Conservation (phyloP, 129 eudicot genomes). For the Flaveria sonorensis region DNA sequence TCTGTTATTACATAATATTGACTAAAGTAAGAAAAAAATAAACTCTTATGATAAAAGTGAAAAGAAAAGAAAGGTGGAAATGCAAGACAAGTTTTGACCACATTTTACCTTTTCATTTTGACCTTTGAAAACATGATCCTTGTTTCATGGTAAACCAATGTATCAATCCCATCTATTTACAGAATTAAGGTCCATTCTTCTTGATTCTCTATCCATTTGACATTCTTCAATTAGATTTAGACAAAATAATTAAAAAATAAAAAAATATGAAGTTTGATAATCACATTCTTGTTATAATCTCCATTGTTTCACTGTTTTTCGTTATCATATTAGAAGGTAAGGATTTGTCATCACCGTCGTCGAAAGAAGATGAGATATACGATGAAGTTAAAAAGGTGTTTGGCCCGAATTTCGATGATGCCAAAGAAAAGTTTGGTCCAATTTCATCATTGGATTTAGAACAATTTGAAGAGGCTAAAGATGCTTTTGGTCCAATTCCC, state of each 20-base stretch:
- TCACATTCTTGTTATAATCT: slow-evolving; percentile 30
- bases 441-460: slow-evolving; percentile 29
- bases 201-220: slow-evolving; percentile 20
- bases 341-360: not conserved
- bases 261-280: slow-evolving; percentile 32
- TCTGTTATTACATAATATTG: not conserved
- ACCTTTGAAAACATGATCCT: slow-evolving; percentile 18
- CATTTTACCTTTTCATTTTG: slow-evolving; percentile 20
- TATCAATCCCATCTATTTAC: slow-evolving; percentile 27
- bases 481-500: slow-evolving; percentile 25
- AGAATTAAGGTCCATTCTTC: not conserved
- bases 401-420: slow-evolving; percentile 18
- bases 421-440: slow-evolving; percentile 34
- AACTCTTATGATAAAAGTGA: not conserved
- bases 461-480: slow-evolving; percentile 22
- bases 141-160: slow-evolving; percentile 28
- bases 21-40: not conserved
- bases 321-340: not conserved
- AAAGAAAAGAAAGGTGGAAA: slow-evolving; percentile 16
- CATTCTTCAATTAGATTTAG: slow-evolving; percentile 11
- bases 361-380: slow-evolving; percentile 6
- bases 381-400: slow-evolving; percentile 27
- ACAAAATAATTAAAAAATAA: slow-evolving; percentile 1
- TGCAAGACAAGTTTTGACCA: slow-evolving; percentile 26
- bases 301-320: slow-evolving; percentile 26